Evolutionary conservation across 2,329 filamentous ascomycete species (phyloP).

Genomic region (Emergomyces africanus): DNA sequence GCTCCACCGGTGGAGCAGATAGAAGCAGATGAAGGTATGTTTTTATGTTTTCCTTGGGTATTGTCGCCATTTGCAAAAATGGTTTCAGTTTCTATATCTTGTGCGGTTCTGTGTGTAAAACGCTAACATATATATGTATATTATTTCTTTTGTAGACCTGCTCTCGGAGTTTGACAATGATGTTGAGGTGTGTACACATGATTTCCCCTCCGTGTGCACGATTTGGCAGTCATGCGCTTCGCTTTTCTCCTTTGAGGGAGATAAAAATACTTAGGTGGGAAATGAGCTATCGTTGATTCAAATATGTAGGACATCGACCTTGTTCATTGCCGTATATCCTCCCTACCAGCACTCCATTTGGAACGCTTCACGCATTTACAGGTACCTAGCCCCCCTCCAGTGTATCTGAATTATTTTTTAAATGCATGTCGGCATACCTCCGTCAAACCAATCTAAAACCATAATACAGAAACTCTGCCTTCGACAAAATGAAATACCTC

Average conservation of each 20-base stretch:
- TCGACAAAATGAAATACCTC: constrained; percentile 78
- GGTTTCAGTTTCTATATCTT: not conserved
- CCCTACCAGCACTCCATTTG: constrained; percentile 64
- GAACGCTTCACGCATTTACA: constrained; percentile 67
- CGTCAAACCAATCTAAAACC: not conserved
- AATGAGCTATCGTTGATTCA: constrained; percentile 11
- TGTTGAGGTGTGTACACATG: constrained; percentile 31
- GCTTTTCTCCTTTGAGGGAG: not conserved
- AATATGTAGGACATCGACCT: constrained; percentile 63
- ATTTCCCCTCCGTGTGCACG: not conserved
- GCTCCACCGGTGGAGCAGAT: constrained; percentile 60
- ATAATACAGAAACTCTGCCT: constrained; percentile 57
- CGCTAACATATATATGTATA: not conserved
- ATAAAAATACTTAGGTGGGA: not conserved
- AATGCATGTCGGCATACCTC: constrained; percentile 2
- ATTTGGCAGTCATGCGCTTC: not conserved
- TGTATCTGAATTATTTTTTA: not conserved
- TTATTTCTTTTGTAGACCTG: constrained; percentile 34
- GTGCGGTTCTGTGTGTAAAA: not conserved
- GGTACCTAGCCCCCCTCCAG: constrained; percentile 24
- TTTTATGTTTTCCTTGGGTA: constrained; percentile 20
- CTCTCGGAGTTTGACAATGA: constrained; percentile 46
- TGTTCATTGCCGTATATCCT: constrained; percentile 72
- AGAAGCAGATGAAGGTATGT: constrained; percentile 62
- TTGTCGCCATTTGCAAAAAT: too few relatives aligned